Conservation (phyloP, 2,329 filamentous ascomycete genomes). For the Cytospora schulzeri region DNA sequence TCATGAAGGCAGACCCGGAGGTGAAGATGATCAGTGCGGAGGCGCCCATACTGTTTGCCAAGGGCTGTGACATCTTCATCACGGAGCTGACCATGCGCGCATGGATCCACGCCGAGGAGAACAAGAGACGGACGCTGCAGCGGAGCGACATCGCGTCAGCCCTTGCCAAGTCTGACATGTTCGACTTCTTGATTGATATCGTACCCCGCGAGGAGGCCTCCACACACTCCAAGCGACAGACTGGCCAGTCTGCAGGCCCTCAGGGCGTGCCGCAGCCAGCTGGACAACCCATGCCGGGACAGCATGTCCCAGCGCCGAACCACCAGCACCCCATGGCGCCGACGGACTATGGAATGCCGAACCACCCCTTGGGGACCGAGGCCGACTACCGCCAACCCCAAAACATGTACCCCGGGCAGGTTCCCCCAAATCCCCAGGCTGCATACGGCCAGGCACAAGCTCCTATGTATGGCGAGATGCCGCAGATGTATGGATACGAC, state of each 20-base stretch:
- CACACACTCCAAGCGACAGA: slow-evolving; percentile 77
- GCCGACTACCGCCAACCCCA: slow-evolving; percentile 79
- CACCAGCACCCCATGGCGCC: slow-evolving; percentile 62
- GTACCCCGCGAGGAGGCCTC: slow-evolving; percentile 93
- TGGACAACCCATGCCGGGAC: slow-evolving; percentile 55
- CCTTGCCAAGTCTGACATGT: slow-evolving; percentile 98
- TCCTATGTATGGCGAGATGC: slow-evolving; percentile 79
- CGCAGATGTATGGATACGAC: slow-evolving; percentile 83
- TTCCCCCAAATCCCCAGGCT: slow-evolving; percentile 70
- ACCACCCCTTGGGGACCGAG: slow-evolving; percentile 66
- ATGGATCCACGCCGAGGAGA: slow-evolving; percentile 99
- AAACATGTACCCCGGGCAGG: slow-evolving; percentile 80
- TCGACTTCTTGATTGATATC: slow-evolving; percentile 98
- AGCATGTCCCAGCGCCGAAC: slow-evolving; percentile 59
- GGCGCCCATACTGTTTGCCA: slow-evolving; percentile 95
- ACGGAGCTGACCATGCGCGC: slow-evolving; percentile 98
- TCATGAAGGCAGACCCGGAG: slow-evolving; percentile 99
- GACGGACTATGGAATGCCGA: slow-evolving; percentile 62
- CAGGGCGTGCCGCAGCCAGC: slow-evolving; percentile 49
- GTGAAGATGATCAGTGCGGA: slow-evolving; percentile 99
- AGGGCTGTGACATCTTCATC: slow-evolving; percentile 99
- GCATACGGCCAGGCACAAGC: slow-evolving; percentile 78
- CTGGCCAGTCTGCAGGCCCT: slow-evolving; percentile 48
- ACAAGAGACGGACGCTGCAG: slow-evolving; percentile 94
- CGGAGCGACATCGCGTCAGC: slow-evolving; percentile 95